Base-by-base conservation (phyloP, 1,139 yeast species). In the Lodderomyces jiufengensis region DNA sequence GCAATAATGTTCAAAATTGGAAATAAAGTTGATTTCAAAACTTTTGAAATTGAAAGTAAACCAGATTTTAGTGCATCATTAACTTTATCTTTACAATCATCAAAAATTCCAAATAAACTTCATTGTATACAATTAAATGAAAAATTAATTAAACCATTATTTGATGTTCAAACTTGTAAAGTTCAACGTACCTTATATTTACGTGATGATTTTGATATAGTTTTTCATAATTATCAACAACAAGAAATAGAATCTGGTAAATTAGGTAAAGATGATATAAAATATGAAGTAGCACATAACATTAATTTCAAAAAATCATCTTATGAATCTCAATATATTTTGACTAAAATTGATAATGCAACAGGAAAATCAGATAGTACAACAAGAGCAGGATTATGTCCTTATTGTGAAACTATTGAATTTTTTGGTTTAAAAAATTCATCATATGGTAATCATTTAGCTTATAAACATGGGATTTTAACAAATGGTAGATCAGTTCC, bases 391-490 rank as follows among this genome's bases (percentile, higher is more conserved):
- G 68, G 66, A 26, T 40, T 59, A 36, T 62, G 67, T 48, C 59
- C 66, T 0, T 62, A 58, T 37, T 62, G 67, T 37, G 50, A 50
- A 27, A 46, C 47, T 24, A 54, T 60, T 20, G 57, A 54, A 39
- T 61, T 62, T 37, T 47, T 59, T 16, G 61, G 65, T 1, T 57
- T 58, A 42, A 61, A 62, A 41, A 61, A 60, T 44, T 55, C 63
- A 2, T 55, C 59, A 24, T 62, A 61, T 42, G 52, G 63, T 5
- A 55, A 63, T 3, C 68, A 62, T 41, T 45, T 62, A 42, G 58
- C 65, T 3, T 50, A 61, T 34, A 63, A 58, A 41, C 68, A 62
- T 47, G 68, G 68, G 2, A 50, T 62, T 5, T 59, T 52, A 33
- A 58, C 67, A 31, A 59, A 56, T 38, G 59, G 61, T 27, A 56